Percentiles rank a stretch among this genome's conserved stretches.
phyloP scores from a whole-genome alignment of 1,284 basidiomycete species.

The Caloboletus inedulis region DNA sequence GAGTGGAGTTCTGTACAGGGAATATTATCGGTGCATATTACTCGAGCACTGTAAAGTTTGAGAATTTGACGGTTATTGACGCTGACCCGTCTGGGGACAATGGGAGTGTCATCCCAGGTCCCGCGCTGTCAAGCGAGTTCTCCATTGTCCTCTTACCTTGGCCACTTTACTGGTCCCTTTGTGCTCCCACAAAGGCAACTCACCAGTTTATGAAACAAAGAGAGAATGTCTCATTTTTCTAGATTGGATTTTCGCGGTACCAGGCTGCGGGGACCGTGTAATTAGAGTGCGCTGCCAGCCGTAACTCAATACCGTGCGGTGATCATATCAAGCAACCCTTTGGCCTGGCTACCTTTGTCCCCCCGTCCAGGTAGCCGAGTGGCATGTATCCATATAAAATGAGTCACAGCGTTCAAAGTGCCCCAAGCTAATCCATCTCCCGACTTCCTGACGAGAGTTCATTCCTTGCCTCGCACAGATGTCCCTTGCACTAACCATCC shows the following conservation, averaged over 20 bases:
- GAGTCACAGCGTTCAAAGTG: neutral
- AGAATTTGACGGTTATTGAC: neutral
- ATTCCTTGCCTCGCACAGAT: slow-evolving; percentile 37
- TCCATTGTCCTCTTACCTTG: slow-evolving; percentile 31
- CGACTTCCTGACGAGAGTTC: slow-evolving; percentile 13
- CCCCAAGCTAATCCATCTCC: slow-evolving; percentile 1
- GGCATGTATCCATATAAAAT: slow-evolving; percentile 29
- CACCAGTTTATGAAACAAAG: slow-evolving; percentile 26
- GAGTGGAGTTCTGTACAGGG: slow-evolving; percentile 19
- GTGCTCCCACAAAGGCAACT: slow-evolving; percentile 32
- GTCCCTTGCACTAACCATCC: slow-evolving; percentile 61
- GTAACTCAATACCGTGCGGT: slow-evolving; percentile 5
- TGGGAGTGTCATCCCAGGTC: slow-evolving; percentile 11
- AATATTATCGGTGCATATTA: neutral
- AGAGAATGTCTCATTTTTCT: slow-evolving; percentile 2
- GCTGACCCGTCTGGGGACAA: slow-evolving; percentile 15
- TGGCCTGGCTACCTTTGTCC: slow-evolving; percentile 30
- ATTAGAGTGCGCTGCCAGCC: neutral
- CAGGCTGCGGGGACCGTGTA: slow-evolving; percentile 1
- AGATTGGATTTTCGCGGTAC: neutral
- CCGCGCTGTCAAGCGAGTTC: slow-evolving; percentile 18
- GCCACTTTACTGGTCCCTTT: slow-evolving; percentile 22
- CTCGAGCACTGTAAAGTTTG: slow-evolving; percentile 1
- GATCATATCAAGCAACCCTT: slow-evolving; percentile 6
- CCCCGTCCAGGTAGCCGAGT: slow-evolving; percentile 27